Evolutionary conservation across 2,329 filamentous ascomycete genomes (phyloP).

Genomic region (Neocucurbitaria cava): DNA sequence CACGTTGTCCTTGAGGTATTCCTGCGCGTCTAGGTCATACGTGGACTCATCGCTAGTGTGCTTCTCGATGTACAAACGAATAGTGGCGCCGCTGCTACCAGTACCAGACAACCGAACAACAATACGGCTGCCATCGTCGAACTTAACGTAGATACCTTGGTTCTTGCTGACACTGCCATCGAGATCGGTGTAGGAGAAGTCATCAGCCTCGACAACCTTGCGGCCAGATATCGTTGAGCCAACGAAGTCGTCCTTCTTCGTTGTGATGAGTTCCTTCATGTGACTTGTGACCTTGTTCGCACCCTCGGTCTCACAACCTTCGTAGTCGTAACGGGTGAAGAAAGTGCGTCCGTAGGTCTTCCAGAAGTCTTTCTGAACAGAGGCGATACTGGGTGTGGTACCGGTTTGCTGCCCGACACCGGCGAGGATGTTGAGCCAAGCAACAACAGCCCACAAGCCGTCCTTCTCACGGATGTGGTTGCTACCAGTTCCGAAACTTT

Average conservation of each 20-base stretch:
- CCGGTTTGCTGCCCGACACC: slow-evolving; percentile 83
- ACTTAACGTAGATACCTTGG: slow-evolving; percentile 94
- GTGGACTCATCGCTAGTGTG: slow-evolving; percentile 82
- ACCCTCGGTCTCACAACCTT: slow-evolving; percentile 88
- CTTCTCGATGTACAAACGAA: slow-evolving; percentile 96
- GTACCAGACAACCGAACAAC: slow-evolving; percentile 95
- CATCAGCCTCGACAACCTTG: slow-evolving; percentile 86
- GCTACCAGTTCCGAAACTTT: slow-evolving; percentile 96
- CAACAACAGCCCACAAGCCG: slow-evolving; percentile 94
- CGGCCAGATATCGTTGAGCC: slow-evolving; percentile 82
- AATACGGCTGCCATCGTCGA: slow-evolving; percentile 92
- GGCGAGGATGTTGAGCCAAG: slow-evolving; percentile 98
- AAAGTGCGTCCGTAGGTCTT: slow-evolving; percentile 93
- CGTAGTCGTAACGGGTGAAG: slow-evolving; percentile 99
- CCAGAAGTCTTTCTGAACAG: slow-evolving; percentile 99
- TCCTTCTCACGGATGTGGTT: slow-evolving; percentile 99
- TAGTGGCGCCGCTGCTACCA: slow-evolving; percentile 92
- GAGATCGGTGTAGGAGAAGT: slow-evolving; percentile 99
- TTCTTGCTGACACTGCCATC: slow-evolving; percentile 95
- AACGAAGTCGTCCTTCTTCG: slow-evolving; percentile 74
- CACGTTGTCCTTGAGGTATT: slow-evolving; percentile 91
- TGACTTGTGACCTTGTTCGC: slow-evolving; percentile 89
- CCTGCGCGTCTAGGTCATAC: slow-evolving; percentile 84
- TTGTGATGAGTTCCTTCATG: slow-evolving; percentile 77
- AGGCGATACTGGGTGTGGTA: slow-evolving; percentile 87